Percentiles rank a stretch among this genome's conserved stretches.
Conservation (phyloP, 352 stramenopile species). For the Pythium biforme region DNA sequence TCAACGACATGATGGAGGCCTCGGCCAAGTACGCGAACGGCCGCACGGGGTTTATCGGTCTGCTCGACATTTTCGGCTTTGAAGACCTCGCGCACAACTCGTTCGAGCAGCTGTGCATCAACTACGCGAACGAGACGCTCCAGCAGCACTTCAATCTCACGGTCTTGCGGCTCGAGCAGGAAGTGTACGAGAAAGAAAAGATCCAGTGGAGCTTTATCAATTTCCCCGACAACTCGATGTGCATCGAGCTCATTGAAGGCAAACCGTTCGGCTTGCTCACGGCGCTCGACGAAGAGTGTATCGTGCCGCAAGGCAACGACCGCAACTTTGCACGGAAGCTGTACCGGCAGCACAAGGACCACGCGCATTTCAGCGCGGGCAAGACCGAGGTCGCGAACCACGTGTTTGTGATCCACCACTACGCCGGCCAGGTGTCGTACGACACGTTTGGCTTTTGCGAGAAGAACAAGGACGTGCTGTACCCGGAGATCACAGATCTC, state of each 20-base stretch:
- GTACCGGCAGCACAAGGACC: slow-evolving; percentile 64
- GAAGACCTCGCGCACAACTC: slow-evolving; percentile 89
- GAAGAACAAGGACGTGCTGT: slow-evolving; percentile 95
- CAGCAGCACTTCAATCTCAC: slow-evolving; percentile 91
- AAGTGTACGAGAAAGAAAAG: slow-evolving; percentile 85
- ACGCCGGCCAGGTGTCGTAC: slow-evolving; percentile 93
- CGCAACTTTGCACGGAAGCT: slow-evolving; percentile 86
- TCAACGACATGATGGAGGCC: slow-evolving; percentile 81
- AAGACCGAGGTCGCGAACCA: slow-evolving; percentile 82
- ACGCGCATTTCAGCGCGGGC: slow-evolving; percentile 70
- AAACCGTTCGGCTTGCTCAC: slow-evolving; percentile 85
- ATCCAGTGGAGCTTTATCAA: slow-evolving; percentile 91
- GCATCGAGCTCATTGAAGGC: slow-evolving; percentile 88
- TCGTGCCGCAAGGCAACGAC: slow-evolving; percentile 86
- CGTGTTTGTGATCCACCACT: slow-evolving; percentile 88
- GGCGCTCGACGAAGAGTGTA: slow-evolving; percentile 88
- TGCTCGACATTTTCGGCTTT: slow-evolving; percentile 93
- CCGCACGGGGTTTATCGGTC: slow-evolving; percentile 75
- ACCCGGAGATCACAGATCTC: slow-evolving; percentile 78
- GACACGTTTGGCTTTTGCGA: slow-evolving; percentile 93
- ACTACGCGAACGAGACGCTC: slow-evolving; percentile 88
- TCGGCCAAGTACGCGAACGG: slow-evolving; percentile 29
- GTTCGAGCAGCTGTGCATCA: slow-evolving; percentile 91
- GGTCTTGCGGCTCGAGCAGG: slow-evolving; percentile 85
- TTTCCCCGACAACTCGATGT: slow-evolving; percentile 88